A percentile compares a stretch with the other conserved stretches of the same genome.
Conservation (phyloP, 805 yeast species). For the Wickerhamiella domercqiae region DNA sequence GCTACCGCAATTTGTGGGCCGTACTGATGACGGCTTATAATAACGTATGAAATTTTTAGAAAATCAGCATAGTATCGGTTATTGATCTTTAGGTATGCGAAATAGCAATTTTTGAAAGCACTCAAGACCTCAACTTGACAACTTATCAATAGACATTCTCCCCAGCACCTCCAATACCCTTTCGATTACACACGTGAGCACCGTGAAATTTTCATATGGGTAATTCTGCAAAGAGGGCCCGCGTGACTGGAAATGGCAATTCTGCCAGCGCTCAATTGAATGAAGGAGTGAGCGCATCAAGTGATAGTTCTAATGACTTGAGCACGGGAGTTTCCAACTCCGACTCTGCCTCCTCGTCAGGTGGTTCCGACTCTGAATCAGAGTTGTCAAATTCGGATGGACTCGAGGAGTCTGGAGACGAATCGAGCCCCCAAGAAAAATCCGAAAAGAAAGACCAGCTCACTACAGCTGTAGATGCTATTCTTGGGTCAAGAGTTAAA, state of each 20-base stretch:
- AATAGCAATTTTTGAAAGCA: too few relatives aligned
- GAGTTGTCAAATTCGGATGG: not conserved
- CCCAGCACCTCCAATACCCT: too few relatives aligned
- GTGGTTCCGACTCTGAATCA: not conserved
- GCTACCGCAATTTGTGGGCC: conserved; percentile 1
- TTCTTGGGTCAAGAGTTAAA: conserved; percentile 69
- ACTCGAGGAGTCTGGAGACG: not conserved
- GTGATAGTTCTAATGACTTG: too few relatives aligned
- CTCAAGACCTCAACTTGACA: too few relatives aligned
- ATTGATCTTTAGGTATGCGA: too few relatives aligned
- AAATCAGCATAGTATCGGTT: not conserved
- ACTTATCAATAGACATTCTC: too few relatives aligned
- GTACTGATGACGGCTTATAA: conserved; percentile 2
- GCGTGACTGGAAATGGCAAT: too few relatives aligned
- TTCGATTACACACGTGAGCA: too few relatives aligned
- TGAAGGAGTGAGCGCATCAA: too few relatives aligned
- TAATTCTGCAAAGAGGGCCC: not conserved
- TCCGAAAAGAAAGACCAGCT: conserved; percentile 34
- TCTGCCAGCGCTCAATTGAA: too few relatives aligned
- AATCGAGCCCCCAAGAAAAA: not conserved
- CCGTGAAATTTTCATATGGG: too few relatives aligned
- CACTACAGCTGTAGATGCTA: conserved; percentile 70
- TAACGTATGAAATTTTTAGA: not conserved
- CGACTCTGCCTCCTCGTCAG: not conserved
- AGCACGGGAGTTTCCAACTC: too few relatives aligned